Base-by-base conservation (phyloP, 1,284 basidiomycete species). In the Cystobasidium sp. region DNA sequence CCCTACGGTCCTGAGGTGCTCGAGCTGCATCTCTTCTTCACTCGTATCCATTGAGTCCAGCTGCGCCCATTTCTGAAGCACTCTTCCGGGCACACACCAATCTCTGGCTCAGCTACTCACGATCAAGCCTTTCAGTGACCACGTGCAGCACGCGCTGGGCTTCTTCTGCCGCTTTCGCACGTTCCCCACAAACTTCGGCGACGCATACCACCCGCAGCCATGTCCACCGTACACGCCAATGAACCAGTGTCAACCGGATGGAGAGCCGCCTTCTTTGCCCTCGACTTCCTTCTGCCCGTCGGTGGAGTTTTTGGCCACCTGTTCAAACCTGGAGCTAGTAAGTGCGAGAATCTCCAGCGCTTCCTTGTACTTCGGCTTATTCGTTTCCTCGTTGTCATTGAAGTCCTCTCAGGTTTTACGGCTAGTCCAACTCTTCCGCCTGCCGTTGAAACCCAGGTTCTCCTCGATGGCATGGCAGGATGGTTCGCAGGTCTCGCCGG, bases 241-340 rank as follows among this genome's bases (percentile, higher is more conserved):
- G n/a, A 43, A 12, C 47, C 49, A 4, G 68, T 69, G 14, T 53
- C 68, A n/a, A 8, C 20, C 1, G 68, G 55, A 31, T 69, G 55
- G 52, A 16, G 68, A n/a, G 68, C 58, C 5, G 31, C 43, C 37
- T 69, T 69, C 41, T 49, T 59, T 43, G 20, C 61, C 43, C 46
- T 69, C 44, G 68, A 69, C 43, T 69, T 58, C 31, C 44, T 62
- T 1, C 46, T 69, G 39, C 68, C 68, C 12, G 6, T 69, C 1
- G 68, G 68, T 20, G 68, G 68, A 6, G 53, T 69, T 3, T 43
- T 61, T n/a, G 68, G 68, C 3, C 68, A 69, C 51, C 47, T 69
- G n/a, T 62, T 69, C 24, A n/a, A 43, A 18, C 68, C 68, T 14
- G 10, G 61, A 20, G 55, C 55, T 56, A 69, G 56, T 59, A 43